Conservation (phyloP, 331 rosid genomes). For the Dryas integrifolia region DNA sequence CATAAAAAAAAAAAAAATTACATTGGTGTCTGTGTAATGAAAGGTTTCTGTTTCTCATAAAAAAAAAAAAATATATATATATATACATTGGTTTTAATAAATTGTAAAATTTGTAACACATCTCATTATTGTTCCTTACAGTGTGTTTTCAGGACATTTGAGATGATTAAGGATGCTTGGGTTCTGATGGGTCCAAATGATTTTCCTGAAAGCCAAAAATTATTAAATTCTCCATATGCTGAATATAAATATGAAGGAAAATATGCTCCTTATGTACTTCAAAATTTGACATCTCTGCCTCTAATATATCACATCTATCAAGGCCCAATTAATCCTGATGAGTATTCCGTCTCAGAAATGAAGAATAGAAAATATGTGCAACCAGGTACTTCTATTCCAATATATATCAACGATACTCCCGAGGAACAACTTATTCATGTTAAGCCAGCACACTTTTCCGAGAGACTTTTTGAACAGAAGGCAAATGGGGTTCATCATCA, state of each 20-base stretch:
- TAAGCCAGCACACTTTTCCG: constrained; percentile 68
- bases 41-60: no score
- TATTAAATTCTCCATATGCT: constrained; percentile 38
- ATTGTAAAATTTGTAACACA: neutral
- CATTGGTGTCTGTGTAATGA: no score
- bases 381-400: constrained; percentile 76
- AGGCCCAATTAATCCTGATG: constrained; percentile 48
- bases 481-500: constrained; percentile 65
- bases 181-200: constrained; percentile 47
- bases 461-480: constrained; percentile 56
- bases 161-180: constrained; percentile 63
- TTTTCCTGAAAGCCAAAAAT: constrained; percentile 41
- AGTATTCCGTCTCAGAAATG: constrained; percentile 34
- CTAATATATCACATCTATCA: constrained; percentile 51
- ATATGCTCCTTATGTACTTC: constrained; percentile 82
- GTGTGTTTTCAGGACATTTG: constrained; percentile 72
- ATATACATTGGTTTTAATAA: neutral
- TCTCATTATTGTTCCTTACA: constrained; percentile 34
- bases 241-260: constrained; percentile 53
- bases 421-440: constrained; percentile 56
- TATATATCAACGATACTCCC: constrained; percentile 61
- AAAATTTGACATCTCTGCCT: constrained; percentile 82
- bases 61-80: no score
- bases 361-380: constrained; percentile 51
- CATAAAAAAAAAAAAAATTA: no score